Conservation (phyloP, 352 stramenopile species). For the Elongisporangium anandrum region DNA sequence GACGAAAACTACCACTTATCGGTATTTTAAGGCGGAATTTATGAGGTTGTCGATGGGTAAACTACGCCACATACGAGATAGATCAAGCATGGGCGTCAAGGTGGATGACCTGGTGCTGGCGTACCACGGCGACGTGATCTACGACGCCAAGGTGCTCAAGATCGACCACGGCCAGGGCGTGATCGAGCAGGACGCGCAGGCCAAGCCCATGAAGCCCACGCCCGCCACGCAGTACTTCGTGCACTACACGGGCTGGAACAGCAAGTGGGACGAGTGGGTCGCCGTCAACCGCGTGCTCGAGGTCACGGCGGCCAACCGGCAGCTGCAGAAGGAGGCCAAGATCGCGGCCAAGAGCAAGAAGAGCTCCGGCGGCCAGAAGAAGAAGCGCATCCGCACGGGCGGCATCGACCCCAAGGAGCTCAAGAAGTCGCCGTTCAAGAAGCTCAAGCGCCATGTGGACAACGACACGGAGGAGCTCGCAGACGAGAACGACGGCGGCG, state of each 20-base stretch:
- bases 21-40: not conserved
- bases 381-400: conserved; percentile 66
- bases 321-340: conserved; percentile 55
- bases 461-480: conserved; percentile 67
- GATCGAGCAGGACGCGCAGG: conserved; percentile 12
- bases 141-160: conserved; percentile 82
- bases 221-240: conserved; percentile 77
- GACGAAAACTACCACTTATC: not conserved
- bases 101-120: conserved; percentile 72
- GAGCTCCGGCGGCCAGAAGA: conserved; percentile 28
- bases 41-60: not conserved
- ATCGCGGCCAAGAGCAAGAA: conserved; percentile 50
- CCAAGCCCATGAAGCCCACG: conserved; percentile 7
- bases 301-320: conserved; percentile 50
- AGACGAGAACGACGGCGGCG: conserved; percentile 14
- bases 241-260: conserved; percentile 90
- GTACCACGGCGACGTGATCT: conserved; percentile 82
- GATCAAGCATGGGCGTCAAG: conserved; percentile 40
- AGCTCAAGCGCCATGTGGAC: conserved; percentile 57
- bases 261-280: conserved; percentile 92
- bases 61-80: not conserved
- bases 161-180: conserved; percentile 71
- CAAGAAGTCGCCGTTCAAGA: conserved; percentile 74
- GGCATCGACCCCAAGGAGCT: conserved; percentile 43
- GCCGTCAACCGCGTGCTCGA: conserved; percentile 63